Base-by-base conservation (phyloP, 805 yeast species). In the Candida xyloterini region DNA sequence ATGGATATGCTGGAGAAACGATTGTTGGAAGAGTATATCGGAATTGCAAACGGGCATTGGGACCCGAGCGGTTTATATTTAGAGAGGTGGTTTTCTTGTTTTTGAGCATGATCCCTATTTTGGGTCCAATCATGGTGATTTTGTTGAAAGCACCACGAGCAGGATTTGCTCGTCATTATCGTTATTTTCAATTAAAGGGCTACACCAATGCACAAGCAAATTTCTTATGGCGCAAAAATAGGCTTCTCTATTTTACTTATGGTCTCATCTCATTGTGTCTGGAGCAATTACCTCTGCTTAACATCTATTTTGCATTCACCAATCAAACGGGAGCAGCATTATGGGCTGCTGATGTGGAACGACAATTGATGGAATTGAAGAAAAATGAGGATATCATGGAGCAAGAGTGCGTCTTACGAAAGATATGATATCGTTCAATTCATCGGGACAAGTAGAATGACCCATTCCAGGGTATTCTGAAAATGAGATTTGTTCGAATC, bases 361-460 rank as follows among this genome's bases (percentile, higher is more conserved):
- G 38, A 26, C 34, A 37, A 31, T 33, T 42, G 20, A 31, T 36
- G 33, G 30, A 35, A 23, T 31, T 15, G 24, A 31, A 32, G 24
- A 18, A 23, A 23, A 18, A 15, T 34, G 27, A 16, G 11, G 13
- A 14, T 6, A 14, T 29, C 26, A 30, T 27, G 37, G 34, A 18
- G 51, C 55, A 11, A 71, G 27, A 10, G 44, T 56, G 31, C 57
- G 59, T 35, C 59, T 61, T 23, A 83, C 42, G 52, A 81, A 79
- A 3, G 58, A 51, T 24, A 68, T 53, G 7, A 81, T 66, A 28
- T 81, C 84, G 1, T 43, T 54, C 46, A 91, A 57, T 57, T 89
- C 97, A 38, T 79, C 76, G 15, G 80, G 79, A 39, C 68, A 67
- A 1, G 87, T 74, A 24, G 82, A 71, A 60, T 90, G 98, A 0